Evolutionary conservation across 164 flowering plant genomes (phyloP), one percentile per base, ranked within the genome.

Genomic region (Vitis rupestris): DNA sequence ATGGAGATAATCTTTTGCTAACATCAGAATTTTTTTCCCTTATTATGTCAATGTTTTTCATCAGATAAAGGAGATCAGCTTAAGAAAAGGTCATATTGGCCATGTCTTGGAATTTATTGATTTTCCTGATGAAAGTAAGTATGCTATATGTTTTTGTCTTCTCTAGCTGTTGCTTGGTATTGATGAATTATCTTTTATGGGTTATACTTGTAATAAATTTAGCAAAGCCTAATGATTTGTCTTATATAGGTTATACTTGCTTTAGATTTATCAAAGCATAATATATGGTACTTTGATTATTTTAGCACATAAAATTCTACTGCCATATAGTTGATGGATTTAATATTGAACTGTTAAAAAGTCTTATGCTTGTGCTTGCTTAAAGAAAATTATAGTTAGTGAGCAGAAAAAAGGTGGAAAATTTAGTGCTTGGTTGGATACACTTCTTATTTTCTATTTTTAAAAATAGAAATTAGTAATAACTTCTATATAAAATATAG

Each of bases 41-140:
- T 54, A 10, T 27, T 14, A 27, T 9, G 23, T 59, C 15, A 47
- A 17, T 50, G 12, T 56, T 48, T 62, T 76, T 13, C 47, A 29
- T 6, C 80, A 90, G 92, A 82, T 90, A 72, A 75, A 59, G 64
- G 64, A 69, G 29, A 73, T 80, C 44, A 8, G 52, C 7, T 0
- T 0, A 12, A 79, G 17, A 49, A 68, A 66, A 15, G 78, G 78
- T n/a, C 58, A 64, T 8, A 10, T 67, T 52, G 8, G 4, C 27
- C 8, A 9, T 55, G 16, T 54, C 12, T 65, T 89, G 79, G 82
- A 86, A 70, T 89, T 47, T 76, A 66, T 63, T 77, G 94, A 89
- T 66, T 89, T 78, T 65, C 83, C 89, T 13, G 92, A 83, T 75
- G 92, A 88, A 69, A 79, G 89, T 86, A 80, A 85, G 88, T 75